Conservation (phyloP, 257 asterid genomes). For the Ballota nigra region DNA sequence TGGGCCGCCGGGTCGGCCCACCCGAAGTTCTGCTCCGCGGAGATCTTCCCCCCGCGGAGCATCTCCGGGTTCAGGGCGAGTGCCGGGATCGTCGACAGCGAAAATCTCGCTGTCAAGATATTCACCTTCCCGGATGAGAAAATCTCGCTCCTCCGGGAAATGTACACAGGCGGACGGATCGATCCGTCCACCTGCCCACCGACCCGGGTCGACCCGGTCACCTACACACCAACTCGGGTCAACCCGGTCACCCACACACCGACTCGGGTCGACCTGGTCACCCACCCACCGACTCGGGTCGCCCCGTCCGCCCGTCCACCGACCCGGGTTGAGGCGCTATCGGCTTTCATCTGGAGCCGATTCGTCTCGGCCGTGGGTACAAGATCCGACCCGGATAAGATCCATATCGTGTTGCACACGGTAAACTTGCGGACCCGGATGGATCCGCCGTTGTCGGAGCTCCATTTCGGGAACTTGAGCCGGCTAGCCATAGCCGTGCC, state of each 20-base stretch:
- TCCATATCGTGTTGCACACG: conserved; percentile 32
- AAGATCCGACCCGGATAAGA: conserved; percentile 26
- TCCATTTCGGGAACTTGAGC: conserved; percentile 39
- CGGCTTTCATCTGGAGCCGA: conserved; percentile 47
- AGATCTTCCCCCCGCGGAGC: conserved; percentile 41
- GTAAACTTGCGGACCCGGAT: conserved; percentile 36
- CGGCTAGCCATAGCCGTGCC: conserved; percentile 26
- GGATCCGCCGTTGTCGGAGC: conserved; percentile 31
- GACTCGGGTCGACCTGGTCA: no score
- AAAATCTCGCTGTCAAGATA: conserved; percentile 29
- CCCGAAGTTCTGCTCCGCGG: conserved; percentile 35
- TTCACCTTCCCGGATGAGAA: conserved; percentile 36
- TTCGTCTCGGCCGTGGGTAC: conserved; percentile 22
- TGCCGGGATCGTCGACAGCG: conserved; percentile 29
- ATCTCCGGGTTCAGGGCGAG: conserved; percentile 20
- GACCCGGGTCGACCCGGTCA: no score
- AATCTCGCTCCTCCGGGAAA: conserved; percentile 30
- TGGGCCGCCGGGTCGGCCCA: conserved; percentile 40
- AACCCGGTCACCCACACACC: no score
- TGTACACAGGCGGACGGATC: no score
- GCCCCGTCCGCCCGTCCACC: no score
- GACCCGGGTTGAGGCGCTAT: conserved; percentile 39
- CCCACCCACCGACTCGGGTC: no score
- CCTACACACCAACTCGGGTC: no score
- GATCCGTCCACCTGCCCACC: no score